phyloP scores from a whole-genome alignment of 371 early-diverging fungal genomes.

The Capillidium rhysosporum region DNA sequence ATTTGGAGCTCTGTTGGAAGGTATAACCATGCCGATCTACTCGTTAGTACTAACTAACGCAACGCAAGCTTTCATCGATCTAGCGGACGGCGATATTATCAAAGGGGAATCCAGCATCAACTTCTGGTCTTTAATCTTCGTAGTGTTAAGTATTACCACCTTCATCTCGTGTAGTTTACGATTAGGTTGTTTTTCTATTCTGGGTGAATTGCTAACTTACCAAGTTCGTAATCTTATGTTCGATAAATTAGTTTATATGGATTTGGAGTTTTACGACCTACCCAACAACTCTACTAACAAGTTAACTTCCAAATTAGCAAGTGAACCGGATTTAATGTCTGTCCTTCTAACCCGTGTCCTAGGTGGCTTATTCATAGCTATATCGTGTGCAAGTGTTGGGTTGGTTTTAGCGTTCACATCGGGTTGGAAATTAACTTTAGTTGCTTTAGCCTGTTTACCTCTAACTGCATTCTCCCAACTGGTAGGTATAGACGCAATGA shows the following conservation, averaged over 20 bases:
- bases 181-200: constrained; percentile 15
- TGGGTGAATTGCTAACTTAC: constrained; percentile 31
- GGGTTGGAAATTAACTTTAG: constrained; percentile 65
- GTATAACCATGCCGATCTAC: neutral
- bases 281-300: constrained; percentile 19
- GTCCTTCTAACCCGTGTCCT: constrained; percentile 42
- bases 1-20: neutral
- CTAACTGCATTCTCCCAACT: constrained; percentile 20
- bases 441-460: constrained; percentile 27
- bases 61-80: constrained; percentile 3
- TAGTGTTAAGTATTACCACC: constrained; percentile 27
- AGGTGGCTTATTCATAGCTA: constrained; percentile 32
- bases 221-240: neutral
- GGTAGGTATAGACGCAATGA: constrained; percentile 12
- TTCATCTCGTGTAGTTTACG: constrained; percentile 25
- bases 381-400: constrained; percentile 21
- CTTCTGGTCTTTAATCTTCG: constrained; percentile 37
- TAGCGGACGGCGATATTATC: neutral
- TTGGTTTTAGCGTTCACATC: constrained; percentile 24
- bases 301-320: constrained; percentile 14
- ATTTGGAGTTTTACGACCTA: constrained; percentile 26
- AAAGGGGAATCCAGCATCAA: constrained; percentile 13
- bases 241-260: constrained; percentile 6
- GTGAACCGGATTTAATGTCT: constrained; percentile 50
- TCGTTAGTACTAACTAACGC: neutral